Evolutionary conservation across 2,329 filamentous ascomycete genomes (phyloP), one percentile per base, ranked within the genome.

Genomic region (Tolypocladium tropicale): DNA sequence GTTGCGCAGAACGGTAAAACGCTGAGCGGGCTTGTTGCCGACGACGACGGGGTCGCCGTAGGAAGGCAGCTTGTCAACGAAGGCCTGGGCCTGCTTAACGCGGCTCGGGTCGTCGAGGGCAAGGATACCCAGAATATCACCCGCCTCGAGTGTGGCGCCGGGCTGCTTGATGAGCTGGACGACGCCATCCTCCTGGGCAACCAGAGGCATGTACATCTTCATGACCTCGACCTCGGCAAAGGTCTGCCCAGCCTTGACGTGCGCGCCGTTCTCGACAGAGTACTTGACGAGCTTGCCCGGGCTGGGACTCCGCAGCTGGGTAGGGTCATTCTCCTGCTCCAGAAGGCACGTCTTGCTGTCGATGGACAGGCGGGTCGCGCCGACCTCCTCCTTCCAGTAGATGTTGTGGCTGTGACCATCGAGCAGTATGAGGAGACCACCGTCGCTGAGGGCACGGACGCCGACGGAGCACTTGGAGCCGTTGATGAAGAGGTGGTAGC

Each of bases 201-300:
- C 82, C 55, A 99, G 81, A 67, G 94, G 94, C 94, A 99, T 99
- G 82, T 97, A 97, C 94, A 99, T 99, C 82, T 99, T 99, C 94
- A 99, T 99, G 74, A 99, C 94, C 76, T 99, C 94, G 43, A 99
- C 93, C 73, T 99, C 94, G 56, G 94, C 94, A 68, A 91, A 99
- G 36, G 93, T 80, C 73, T 97, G 89, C 56, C 93, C 93, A 64
- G 95, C 90, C 72, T 84, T 87, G 73, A 99, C 85, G 71, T 99
- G 94, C 64, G 91, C 82, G 59, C 94, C 94, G 67, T 95, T 97
- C 72, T 96, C 94, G 2, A 99, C 89, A 1, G 90, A 89, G 74
- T 94, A 99, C 77, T 96, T 96, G 76, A 99, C 93, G 37, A 99
- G 86, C 79, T 99, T 99, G 72, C 94, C 94, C 51, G 94, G 94